phyloP scores from a whole-genome alignment of 169 alveolate species.

The Eimeria acervulina region DNA sequence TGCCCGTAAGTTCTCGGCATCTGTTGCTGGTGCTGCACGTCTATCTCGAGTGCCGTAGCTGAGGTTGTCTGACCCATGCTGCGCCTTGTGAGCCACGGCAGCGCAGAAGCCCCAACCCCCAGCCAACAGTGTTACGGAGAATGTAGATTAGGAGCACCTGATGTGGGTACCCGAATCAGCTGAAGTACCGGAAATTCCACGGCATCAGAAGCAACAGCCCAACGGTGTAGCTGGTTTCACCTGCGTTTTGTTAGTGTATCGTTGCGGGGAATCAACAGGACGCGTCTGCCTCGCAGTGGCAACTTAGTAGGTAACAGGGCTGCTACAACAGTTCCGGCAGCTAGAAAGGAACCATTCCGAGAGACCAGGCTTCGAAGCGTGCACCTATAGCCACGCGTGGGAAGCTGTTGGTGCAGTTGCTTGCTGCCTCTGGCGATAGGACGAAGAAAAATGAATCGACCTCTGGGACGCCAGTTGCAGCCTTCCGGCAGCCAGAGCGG shows the following conservation, averaged over 20 bases:
- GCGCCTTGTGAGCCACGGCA: not conserved
- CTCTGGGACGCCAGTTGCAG: not conserved
- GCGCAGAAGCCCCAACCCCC: constrained; percentile 1
- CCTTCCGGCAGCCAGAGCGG: not conserved
- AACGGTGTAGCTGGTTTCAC: not conserved
- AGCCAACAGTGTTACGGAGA: not conserved
- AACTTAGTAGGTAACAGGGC: not conserved
- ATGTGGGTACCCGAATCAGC: not conserved
- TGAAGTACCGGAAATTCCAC: not conserved
- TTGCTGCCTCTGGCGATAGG: not conserved
- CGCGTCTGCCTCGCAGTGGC: not conserved
- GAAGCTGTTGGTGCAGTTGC: not conserved
- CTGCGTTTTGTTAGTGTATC: not conserved
- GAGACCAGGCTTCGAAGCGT: not conserved
- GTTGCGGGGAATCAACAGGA: not conserved
- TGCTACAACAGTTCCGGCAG: not conserved
- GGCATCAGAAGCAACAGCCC: not conserved
- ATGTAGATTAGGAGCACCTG: not conserved
- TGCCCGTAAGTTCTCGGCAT: not conserved
- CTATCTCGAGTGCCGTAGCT: not conserved
- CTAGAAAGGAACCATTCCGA: not conserved
- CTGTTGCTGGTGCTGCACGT: constrained; percentile 58
- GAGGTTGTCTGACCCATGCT: constrained; percentile 40
- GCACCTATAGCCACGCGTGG: not conserved
- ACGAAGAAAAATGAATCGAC: not conserved